A percentile compares a stretch with the other conserved stretches of the same genome.
phyloP scores from a whole-genome alignment of 2,329 filamentous ascomycete species.

The Neoascochyta sp. region DNA sequence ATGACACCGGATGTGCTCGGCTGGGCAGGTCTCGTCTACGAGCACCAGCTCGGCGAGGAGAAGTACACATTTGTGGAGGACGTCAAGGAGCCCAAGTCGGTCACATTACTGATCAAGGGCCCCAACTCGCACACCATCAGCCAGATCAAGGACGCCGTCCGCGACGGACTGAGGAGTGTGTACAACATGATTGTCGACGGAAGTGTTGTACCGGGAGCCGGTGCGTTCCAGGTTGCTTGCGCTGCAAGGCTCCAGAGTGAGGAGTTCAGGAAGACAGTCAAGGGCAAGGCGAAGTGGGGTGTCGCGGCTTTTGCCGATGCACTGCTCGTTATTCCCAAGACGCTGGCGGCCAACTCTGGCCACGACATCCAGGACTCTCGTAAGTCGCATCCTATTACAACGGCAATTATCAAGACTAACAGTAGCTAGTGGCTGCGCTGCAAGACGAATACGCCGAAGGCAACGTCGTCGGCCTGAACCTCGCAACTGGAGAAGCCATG shows the following conservation, averaged over 20 bases:
- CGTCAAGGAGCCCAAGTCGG: slow-evolving; percentile 97
- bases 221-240: slow-evolving; percentile 93
- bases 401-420: slow-evolving; percentile 11
- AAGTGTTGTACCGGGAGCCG: slow-evolving; percentile 89
- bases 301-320: slow-evolving; percentile 94
- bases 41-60: slow-evolving; percentile 96
- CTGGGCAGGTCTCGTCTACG: slow-evolving; percentile 95
- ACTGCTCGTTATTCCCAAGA: slow-evolving; percentile 93
- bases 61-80: slow-evolving; percentile 99
- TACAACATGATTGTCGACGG: slow-evolving; percentile 99
- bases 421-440: slow-evolving; percentile 66
- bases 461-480: slow-evolving; percentile 79
- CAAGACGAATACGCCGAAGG: slow-evolving; percentile 84
- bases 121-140: slow-evolving; percentile 95
- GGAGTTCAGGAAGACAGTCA: slow-evolving; percentile 81
- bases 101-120: slow-evolving; percentile 96
- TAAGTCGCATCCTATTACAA: slow-evolving; percentile 52
- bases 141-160: slow-evolving; percentile 93
- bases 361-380: slow-evolving; percentile 94
- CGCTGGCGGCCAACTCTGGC: slow-evolving; percentile 88
- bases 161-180: slow-evolving; percentile 90
- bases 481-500: slow-evolving; percentile 87
- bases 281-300: slow-evolving; percentile 97
- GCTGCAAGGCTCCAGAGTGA: slow-evolving; percentile 84
- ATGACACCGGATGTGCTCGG: slow-evolving; percentile 82